Percentiles rank a stretch among this genome's conserved stretches.
Conservation (phyloP, 805 yeast species). For the Cyberlindnera samutprakarnensis region DNA sequence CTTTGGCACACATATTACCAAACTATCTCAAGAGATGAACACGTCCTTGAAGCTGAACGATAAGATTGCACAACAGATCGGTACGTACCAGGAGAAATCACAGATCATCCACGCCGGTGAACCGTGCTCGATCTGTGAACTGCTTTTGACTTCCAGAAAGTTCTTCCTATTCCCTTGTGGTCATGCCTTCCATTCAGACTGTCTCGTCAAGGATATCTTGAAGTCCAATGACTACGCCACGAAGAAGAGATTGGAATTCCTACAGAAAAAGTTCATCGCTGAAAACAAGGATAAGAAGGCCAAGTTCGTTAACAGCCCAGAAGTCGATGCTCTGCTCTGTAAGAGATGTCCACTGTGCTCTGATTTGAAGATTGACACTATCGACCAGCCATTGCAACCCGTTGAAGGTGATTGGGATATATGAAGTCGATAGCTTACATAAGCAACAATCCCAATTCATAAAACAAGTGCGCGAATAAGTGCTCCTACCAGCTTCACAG, state of each 20-base stretch:
- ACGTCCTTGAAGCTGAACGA: conserved; percentile 57
- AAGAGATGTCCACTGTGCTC: conserved; percentile 73
- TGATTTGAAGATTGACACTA: conserved; percentile 58
- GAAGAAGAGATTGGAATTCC: conserved; percentile 51
- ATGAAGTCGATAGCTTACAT: not conserved
- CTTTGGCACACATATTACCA: conserved; percentile 58
- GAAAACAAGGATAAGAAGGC: conserved; percentile 21
- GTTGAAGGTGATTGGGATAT: conserved; percentile 42
- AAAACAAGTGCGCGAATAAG: not conserved
- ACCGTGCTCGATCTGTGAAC: conserved; percentile 67
- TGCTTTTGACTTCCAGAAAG: conserved; percentile 60
- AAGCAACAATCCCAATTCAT: not conserved
- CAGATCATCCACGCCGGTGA: conserved; percentile 77
- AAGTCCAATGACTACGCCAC: conserved; percentile 59
- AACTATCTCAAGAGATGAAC: conserved; percentile 66
- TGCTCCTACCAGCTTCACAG: not conserved
- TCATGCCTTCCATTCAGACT: conserved; percentile 86
- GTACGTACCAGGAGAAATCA: conserved; percentile 42
- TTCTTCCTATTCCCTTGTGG: conserved; percentile 84
- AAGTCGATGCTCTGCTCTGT: conserved; percentile 52
- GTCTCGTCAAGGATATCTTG: conserved; percentile 57
- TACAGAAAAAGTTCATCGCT: conserved; percentile 29
- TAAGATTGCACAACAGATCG: conserved; percentile 54
- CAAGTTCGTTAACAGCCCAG: conserved; percentile 26
- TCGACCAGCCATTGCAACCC: conserved; percentile 53